phyloP scores from a whole-genome alignment of 192 early-diverging fungal genomes.

The Entophlyctis luteolus region DNA sequence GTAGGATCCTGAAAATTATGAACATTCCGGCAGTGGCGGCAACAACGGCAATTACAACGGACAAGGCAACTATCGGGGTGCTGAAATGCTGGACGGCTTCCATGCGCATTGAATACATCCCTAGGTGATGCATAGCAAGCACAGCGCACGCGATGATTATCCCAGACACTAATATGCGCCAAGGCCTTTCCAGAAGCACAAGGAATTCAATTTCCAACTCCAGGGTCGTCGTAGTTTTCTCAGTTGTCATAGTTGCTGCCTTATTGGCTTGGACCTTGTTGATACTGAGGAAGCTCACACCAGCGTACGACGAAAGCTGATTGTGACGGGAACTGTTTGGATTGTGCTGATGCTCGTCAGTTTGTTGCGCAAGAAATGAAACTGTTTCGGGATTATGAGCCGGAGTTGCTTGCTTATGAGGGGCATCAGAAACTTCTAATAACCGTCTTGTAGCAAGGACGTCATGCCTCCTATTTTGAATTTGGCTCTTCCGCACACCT shows the following conservation, averaged over 20 bases:
- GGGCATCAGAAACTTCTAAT: no score
- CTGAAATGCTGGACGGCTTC: not conserved
- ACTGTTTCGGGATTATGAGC: not conserved
- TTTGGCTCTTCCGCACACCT: no score
- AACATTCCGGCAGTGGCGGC: slow-evolving; percentile 19
- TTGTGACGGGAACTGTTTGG: not conserved
- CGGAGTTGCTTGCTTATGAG: no score
- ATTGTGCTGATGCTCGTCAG: not conserved
- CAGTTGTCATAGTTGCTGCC: no score
- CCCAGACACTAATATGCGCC: slow-evolving; percentile 5
- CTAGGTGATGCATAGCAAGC: slow-evolving; percentile 8
- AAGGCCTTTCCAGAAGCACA: slow-evolving; percentile 1
- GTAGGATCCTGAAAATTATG: slow-evolving; percentile 14
- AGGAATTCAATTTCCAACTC: not conserved
- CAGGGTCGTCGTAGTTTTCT: no score
- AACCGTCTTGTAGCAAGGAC: no score
- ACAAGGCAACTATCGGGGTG: not conserved
- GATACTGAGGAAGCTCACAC: not conserved
- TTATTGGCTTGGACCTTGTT: not conserved
- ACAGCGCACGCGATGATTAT: slow-evolving; percentile 9
- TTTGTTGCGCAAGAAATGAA: not conserved
- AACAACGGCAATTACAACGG: slow-evolving; percentile 13
- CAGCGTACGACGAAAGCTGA: not conserved
- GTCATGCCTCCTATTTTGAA: no score
- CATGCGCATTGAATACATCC: slow-evolving; percentile 16